Evolutionary conservation across 2,329 filamentous ascomycete genomes (phyloP), one percentile per base, ranked within the genome.

Genomic region (Pseudovirgaria hyperparasitica): DNA sequence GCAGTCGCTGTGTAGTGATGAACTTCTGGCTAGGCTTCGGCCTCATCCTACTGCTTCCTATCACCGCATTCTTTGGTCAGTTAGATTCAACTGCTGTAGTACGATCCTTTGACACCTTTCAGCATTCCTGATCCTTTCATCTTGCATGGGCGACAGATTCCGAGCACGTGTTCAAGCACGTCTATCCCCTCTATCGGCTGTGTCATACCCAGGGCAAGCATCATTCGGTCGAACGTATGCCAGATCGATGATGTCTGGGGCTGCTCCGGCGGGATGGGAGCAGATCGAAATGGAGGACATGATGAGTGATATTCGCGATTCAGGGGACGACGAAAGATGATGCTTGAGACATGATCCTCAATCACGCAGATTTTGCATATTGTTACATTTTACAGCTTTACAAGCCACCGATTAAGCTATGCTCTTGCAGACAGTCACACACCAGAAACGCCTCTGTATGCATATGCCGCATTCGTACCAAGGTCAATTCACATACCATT

Each of bases 231-330:
- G 63, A 26, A 62, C 62, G 35, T 73, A 73, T 37, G 62, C 68
- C 22, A 58, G 65, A 22, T 63, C 61, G 9, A 64, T 74, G 49
- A 62, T 54, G 2, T 55, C 63, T n/a, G 63, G 62, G 21, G 60
- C 61, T 6, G 64, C 62, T 5, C 55, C 60, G 18, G 62, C 60
- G 6, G 63, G 68, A 33, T 73, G 68, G 43, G 70, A 74, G 42
- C 67, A 72, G 35, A 72, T 75, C 33, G 70, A 75, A 47, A 59
- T 74, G 62, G 65, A 73, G 34, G 64, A 70, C 31, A 69, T 73
- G 63, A 52, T 72, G 29, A 55, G 57, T 16, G 55, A 61, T 26
- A 46, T 27, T 23, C 25, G 30, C 12, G 30, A 35, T n/a, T n/a
- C n/a, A 8, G 46, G 55, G 22, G 30, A 30, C 5, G 17, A 33